Evolutionary conservation across 2,329 filamentous ascomycete genomes (phyloP), one percentile per base, ranked within the genome.

Genomic region (Paecilomyces sp.): DNA sequence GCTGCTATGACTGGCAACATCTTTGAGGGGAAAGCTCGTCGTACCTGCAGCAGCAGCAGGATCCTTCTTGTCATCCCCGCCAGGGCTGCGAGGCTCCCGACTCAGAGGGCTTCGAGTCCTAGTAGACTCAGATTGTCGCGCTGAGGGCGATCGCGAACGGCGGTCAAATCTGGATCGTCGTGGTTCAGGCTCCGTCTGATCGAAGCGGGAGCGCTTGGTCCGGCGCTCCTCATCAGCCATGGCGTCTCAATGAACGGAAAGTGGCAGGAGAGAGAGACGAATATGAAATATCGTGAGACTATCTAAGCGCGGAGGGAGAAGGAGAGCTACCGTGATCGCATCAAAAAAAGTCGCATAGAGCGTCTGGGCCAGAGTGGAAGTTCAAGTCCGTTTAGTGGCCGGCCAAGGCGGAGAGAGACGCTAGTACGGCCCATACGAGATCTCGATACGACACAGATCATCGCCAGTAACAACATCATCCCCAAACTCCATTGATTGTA

Each of bases 121-220:
- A 66, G 83, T 80, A 54, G 84, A 77, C 63, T 95, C 90, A 28
- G 85, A 81, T 66, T 87, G 85, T 69, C 85, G 83, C 61, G 78
- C 76, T 28, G 85, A 83, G 24, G 92, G 92, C 33, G 92, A 96
- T 65, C 91, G 89, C 60, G 94, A 97, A 68, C 94, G 89, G 68
- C 92, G 87, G 77, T 97, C 93, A 76, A 96, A 97, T 72, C 92
- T 86, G 56, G 92, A 95, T 52, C 87, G 83, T 70, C 87, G 88
- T 60, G 89, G 86, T 70, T 94, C 91, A 5, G 90, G 87, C 73
- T 93, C 91, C 54, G 87, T 94, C 76, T 95, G 91, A 73, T 97
- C 93, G 77, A 97, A 97, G 75, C 93, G 91, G 71, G 92, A 96
- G 63, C 92, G 89, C 81, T 96, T 96, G 62, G 82, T 80, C 62